Evolutionary conservation across 225 moss, liverwort and hornwort species (phyloP).

Genomic region (Pseudoscleropodium purum): DNA sequence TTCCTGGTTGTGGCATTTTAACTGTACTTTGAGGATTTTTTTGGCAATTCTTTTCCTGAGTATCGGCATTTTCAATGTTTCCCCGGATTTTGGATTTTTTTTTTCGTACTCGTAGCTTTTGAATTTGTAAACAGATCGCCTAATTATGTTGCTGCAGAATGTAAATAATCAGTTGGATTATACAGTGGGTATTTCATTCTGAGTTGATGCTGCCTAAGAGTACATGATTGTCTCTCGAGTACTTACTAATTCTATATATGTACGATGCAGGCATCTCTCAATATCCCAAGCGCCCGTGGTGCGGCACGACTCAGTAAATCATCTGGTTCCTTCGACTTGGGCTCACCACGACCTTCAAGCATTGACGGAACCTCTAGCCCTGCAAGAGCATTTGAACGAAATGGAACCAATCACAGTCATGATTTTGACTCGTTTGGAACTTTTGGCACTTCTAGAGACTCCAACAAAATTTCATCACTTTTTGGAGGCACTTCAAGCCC

Average conservation of each 20-base stretch:
- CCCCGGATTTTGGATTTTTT: neutral
- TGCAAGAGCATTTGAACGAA: conserved; percentile 33
- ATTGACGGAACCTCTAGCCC: conserved; percentile 56
- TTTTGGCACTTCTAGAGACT: conserved; percentile 69
- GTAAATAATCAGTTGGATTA: neutral
- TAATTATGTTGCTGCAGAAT: neutral
- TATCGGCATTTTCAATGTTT: neutral
- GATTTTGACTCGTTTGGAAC: conserved; percentile 74
- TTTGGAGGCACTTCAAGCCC: conserved; percentile 56
- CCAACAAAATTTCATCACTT: conserved; percentile 63
- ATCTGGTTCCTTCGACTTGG: conserved; percentile 55
- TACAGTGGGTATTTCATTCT: neutral
- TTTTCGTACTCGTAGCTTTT: neutral
- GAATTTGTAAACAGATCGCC: neutral
- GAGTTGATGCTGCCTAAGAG: neutral
- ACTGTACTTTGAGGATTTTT: neutral
- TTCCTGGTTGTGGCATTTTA: neutral
- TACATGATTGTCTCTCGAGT: neutral
- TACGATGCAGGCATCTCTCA: conserved; percentile 28
- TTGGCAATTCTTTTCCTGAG: neutral
- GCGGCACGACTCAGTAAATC: conserved; percentile 32
- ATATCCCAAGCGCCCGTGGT: conserved; percentile 14
- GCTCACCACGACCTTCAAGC: conserved; percentile 52
- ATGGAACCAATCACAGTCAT: conserved; percentile 52
- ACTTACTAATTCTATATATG: neutral